phyloP scores from a whole-genome alignment of 2,329 filamentous ascomycete genomes.

The Grosmannia serpens region DNA sequence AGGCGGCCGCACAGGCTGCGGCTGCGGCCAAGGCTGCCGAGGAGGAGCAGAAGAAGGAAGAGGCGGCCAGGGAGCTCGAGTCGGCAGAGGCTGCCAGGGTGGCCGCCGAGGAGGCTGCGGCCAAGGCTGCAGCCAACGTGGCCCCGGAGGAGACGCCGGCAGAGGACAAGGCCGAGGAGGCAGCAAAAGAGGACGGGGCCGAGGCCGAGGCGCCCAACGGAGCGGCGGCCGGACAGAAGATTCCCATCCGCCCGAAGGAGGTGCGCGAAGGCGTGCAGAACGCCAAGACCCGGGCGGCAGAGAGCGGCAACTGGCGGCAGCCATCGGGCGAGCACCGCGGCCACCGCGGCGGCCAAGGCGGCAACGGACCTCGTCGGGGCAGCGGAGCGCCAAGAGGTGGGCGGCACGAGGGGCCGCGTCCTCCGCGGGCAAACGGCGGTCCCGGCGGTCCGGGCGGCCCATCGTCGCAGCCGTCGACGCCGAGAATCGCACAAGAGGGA shows the following conservation, averaged over 20 bases:
- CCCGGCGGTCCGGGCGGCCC: constrained; percentile 27
- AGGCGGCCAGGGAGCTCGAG: neutral
- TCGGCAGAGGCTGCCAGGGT: constrained; percentile 11
- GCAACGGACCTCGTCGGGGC: constrained; percentile 29
- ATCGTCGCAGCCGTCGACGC: constrained; percentile 19
- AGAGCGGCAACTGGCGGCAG: constrained; percentile 50
- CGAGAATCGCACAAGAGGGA: constrained; percentile 20
- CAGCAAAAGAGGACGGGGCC: neutral
- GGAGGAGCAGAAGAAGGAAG: constrained; percentile 1
- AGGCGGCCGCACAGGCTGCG: constrained; percentile 43
- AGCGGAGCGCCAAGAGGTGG: constrained; percentile 20
- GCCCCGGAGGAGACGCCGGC: constrained; percentile 6
- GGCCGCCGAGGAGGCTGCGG: neutral
- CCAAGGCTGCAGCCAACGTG: neutral
- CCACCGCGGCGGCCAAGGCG: constrained; percentile 28
- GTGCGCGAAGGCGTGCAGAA: constrained; percentile 32
- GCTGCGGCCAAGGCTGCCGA: constrained; percentile 22
- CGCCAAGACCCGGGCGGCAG: constrained; percentile 42
- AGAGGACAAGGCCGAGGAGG: neutral
- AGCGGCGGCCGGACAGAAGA: constrained; percentile 8
- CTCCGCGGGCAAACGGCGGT: constrained; percentile 37
- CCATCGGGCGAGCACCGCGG: constrained; percentile 36
- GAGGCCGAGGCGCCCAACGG: neutral
- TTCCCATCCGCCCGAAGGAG: constrained; percentile 21
- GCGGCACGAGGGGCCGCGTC: constrained; percentile 32